A percentile compares a stretch with the other conserved stretches of the same genome.
Conservation (phyloP, 1,284 basidiomycete species). For the Trichosporon asahii region DNA sequence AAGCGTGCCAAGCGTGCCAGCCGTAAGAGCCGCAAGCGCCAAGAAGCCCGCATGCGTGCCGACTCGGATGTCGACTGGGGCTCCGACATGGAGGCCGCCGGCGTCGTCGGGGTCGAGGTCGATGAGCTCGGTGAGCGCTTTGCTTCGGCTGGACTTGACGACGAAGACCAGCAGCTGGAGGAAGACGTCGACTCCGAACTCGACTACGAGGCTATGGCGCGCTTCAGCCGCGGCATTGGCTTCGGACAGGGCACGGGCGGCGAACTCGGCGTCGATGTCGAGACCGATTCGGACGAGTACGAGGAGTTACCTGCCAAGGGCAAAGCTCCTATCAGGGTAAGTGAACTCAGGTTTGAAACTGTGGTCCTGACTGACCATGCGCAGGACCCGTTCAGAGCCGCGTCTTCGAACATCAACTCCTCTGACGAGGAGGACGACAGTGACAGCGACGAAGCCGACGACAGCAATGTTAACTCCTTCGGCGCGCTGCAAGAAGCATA, state of each 20-base stretch:
- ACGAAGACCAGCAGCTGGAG: slow-evolving; percentile 16
- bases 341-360: neutral
- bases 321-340: slow-evolving; percentile 3
- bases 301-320: slow-evolving; percentile 21
- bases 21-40: slow-evolving; percentile 24
- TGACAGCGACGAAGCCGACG: slow-evolving; percentile 22
- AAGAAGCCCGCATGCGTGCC: slow-evolving; percentile 25
- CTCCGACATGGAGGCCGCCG: slow-evolving; percentile 43
- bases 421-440: slow-evolving; percentile 19
- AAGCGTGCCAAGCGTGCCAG: slow-evolving; percentile 34
- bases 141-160: slow-evolving; percentile 5
- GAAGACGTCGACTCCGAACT: slow-evolving; percentile 27
- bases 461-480: slow-evolving; percentile 14
- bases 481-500: neutral
- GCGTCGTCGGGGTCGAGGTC: slow-evolving; percentile 15
- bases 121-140: slow-evolving; percentile 27
- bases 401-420: slow-evolving; percentile 11
- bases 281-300: slow-evolving; percentile 24
- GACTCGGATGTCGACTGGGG: slow-evolving; percentile 53
- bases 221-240: slow-evolving; percentile 31
- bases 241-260: slow-evolving; percentile 15
- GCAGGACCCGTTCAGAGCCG: slow-evolving; percentile 5
- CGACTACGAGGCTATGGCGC: slow-evolving; percentile 31
- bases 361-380: neutral
- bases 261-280: slow-evolving; percentile 6